Percentiles rank a stretch among this genome's conserved stretches.
Evolutionary conservation across 2,329 filamentous ascomycete species (phyloP).

Genomic region (Fusarium sp.): DNA sequence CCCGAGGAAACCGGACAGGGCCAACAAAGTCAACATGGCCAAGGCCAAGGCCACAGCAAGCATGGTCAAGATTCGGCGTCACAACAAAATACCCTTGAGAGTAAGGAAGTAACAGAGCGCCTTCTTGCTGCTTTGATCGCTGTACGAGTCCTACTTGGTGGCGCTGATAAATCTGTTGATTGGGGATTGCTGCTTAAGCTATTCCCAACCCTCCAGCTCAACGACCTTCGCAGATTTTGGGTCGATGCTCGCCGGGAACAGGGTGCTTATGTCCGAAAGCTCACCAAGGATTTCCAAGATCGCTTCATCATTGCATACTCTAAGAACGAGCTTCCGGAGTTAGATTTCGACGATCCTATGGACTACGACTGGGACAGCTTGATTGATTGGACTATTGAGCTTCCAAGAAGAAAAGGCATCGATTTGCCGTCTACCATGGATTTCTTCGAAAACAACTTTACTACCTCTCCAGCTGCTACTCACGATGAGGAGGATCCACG

Average conservation of each 20-base stretch:
- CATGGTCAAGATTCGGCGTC: background rate
- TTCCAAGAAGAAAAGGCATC: conserved; percentile 60
- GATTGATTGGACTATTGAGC: conserved; percentile 74
- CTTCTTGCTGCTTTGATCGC: conserved; percentile 71
- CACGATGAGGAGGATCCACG: conserved; percentile 61
- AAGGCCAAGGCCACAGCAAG: background rate
- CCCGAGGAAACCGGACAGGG: conserved; percentile 14
- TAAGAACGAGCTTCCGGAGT: conserved; percentile 67
- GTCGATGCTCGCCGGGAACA: conserved; percentile 64
- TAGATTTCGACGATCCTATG: conserved; percentile 73
- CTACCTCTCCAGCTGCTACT: conserved; percentile 54
- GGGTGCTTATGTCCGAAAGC: conserved; percentile 65
- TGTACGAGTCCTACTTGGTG: conserved; percentile 70
- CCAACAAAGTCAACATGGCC: conserved; percentile 22
- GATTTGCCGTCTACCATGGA: conserved; percentile 63
- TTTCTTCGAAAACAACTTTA: conserved; percentile 60
- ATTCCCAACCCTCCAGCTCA: conserved; percentile 67
- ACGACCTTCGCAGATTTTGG: conserved; percentile 69
- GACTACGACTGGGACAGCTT: conserved; percentile 77
- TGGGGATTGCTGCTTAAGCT: conserved; percentile 70
- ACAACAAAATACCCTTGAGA: background rate
- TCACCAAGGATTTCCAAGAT: conserved; percentile 72
- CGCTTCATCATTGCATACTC: conserved; percentile 76
- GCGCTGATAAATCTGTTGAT: conserved; percentile 70
- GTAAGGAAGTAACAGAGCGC: conserved; percentile 38